Evolutionary conservation across 805 yeast genomes (phyloP).

Genomic region (Ogataea neopini): DNA sequence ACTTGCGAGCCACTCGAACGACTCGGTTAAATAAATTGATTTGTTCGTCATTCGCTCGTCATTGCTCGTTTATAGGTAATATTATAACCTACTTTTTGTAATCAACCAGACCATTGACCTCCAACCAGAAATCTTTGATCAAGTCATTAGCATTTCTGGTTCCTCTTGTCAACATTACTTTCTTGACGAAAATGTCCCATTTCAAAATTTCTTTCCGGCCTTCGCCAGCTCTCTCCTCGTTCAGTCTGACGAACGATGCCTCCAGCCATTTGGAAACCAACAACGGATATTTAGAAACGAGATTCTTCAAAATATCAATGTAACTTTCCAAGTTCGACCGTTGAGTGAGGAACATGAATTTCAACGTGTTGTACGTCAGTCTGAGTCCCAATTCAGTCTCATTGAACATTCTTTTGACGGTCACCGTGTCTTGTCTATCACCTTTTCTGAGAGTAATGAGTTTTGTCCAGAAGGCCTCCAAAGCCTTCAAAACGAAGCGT

Average conservation of each 20-base stretch:
- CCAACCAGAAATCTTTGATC: slow-evolving; percentile 65
- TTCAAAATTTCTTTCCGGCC: slow-evolving; percentile 31
- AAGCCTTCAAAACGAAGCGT: slow-evolving; percentile 53
- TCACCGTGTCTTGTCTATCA: slow-evolving; percentile 38
- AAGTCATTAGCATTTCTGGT: slow-evolving; percentile 57
- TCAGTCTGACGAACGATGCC: slow-evolving; percentile 30
- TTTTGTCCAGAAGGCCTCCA: slow-evolving; percentile 56
- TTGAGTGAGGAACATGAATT: slow-evolving; percentile 48
- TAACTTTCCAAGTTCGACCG: slow-evolving; percentile 63
- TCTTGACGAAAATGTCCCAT: slow-evolving; percentile 51
- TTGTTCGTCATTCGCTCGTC: neutral
- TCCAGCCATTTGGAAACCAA: slow-evolving; percentile 51
- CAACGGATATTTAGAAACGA: slow-evolving; percentile 40
- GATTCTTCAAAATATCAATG: slow-evolving; percentile 48
- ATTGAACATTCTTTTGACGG: slow-evolving; percentile 28
- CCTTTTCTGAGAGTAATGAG: slow-evolving; percentile 49
- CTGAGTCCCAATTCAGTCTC: slow-evolving; percentile 34
- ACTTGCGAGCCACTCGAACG: too few species aligned
- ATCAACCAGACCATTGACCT: slow-evolving; percentile 55
- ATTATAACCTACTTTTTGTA: too few species aligned
- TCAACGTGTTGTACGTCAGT: slow-evolving; percentile 38
- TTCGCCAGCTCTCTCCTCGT: slow-evolving; percentile 24
- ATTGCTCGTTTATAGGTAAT: too few species aligned
- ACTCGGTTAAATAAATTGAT: neutral
- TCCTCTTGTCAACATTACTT: slow-evolving; percentile 64